Evolutionary conservation across 106 monocot species (phyloP).

Genomic region (Cymbidium sinense): DNA sequence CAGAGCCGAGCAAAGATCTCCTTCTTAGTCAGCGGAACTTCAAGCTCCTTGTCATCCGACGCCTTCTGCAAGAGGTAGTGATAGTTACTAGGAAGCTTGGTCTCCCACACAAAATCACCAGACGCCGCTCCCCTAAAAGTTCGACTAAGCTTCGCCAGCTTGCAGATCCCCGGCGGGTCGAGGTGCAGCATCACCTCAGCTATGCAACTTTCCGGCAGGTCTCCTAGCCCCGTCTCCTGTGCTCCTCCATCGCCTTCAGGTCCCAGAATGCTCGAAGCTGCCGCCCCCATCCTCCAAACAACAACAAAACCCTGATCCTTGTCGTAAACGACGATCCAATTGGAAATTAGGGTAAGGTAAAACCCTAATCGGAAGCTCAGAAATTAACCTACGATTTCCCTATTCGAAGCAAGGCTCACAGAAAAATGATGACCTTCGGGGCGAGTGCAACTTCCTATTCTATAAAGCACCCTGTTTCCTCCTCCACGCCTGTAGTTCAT

Average conservation of each 20-base stretch:
- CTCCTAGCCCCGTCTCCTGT: conserved; percentile 35
- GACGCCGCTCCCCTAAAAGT: conserved; percentile 59
- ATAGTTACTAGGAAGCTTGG: conserved; percentile 73
- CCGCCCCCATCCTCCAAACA: conserved; percentile 41
- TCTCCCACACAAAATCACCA: conserved; percentile 62
- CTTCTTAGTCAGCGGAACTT: conserved; percentile 36
- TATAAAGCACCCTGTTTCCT: neutral
- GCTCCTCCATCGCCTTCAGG: conserved; percentile 17
- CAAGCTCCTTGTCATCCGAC: neutral
- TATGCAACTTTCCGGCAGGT: conserved; percentile 78
- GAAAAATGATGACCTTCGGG: neutral
- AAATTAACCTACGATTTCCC: neutral
- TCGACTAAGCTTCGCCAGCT: conserved; percentile 43
- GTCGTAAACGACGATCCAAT: neutral
- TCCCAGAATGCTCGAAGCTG: conserved; percentile 32
- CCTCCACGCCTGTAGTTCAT: neutral
- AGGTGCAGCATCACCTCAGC: conserved; percentile 66
- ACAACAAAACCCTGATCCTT: neutral
- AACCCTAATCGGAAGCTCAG: neutral
- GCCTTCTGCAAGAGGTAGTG: conserved; percentile 38
- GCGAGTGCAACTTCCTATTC: neutral
- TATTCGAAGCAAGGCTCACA: neutral
- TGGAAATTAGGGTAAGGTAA: neutral
- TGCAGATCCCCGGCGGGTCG: conserved; percentile 78
- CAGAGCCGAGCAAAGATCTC: conserved; percentile 70